phyloP scores from a whole-genome alignment of 805 yeast genomes.

The Monosporozyma aerobia region DNA sequence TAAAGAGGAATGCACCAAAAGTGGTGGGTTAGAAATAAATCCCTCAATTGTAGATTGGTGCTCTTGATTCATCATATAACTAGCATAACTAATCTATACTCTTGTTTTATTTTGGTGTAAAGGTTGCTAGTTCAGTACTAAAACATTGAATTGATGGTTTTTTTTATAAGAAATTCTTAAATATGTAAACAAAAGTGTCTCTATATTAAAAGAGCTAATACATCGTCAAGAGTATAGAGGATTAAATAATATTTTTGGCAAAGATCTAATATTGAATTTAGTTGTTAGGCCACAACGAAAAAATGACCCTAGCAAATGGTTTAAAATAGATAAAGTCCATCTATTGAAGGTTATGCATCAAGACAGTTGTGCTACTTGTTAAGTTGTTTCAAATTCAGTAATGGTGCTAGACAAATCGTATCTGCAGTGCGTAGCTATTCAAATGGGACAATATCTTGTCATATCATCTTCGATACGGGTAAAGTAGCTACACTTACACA shows the following conservation, averaged over 20 bases:
- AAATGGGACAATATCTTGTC: neutral
- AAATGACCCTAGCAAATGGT: too few species aligned
- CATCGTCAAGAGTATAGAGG: neutral
- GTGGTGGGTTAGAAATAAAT: slow-evolving; percentile 18
- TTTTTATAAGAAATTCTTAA: neutral
- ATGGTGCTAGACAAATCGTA: too few species aligned
- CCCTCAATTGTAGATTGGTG: slow-evolving; percentile 12
- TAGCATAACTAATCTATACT: neutral
- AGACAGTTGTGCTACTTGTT: too few species aligned
- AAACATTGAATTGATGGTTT: neutral
- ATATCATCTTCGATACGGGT: neutral
- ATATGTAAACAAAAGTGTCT: neutral
- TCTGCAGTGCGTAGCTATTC: too few species aligned
- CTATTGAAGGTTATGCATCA: too few species aligned
- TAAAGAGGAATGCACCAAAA: slow-evolving; percentile 20
- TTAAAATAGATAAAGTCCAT: too few species aligned
- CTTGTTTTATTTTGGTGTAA: neutral
- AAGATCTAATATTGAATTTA: too few species aligned
- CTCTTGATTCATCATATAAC: neutral
- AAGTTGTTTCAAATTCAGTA: too few species aligned
- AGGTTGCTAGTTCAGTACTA: neutral
- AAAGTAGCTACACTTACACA: too few species aligned
- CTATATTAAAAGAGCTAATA: neutral
- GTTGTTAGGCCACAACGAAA: too few species aligned
- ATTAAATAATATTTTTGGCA: too few species aligned